phyloP scores from a whole-genome alignment of 768 basidiomycete species.

The Termitomyces titanicus region DNA sequence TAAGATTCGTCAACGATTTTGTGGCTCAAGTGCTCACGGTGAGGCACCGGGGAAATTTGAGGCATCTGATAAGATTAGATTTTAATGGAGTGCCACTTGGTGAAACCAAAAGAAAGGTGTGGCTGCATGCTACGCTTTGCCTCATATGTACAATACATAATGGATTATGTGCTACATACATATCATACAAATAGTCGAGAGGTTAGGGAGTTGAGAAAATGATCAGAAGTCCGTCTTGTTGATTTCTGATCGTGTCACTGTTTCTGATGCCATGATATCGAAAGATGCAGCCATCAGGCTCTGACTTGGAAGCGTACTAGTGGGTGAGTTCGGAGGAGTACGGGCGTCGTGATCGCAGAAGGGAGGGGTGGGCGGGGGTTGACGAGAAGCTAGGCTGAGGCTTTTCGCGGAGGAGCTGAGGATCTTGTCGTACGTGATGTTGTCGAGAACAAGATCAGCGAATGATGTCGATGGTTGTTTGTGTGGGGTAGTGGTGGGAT shows the following conservation, averaged over 20 bases:
- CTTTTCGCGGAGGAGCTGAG: conserved; percentile 18
- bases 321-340: conserved; percentile 19
- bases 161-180: no score
- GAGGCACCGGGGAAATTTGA: no score
- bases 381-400: conserved; percentile 4
- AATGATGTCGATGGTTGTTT: conserved; percentile 11
- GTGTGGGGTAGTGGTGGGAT: neutral
- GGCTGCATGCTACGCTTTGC: no score
- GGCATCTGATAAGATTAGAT: no score
- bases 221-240: conserved; percentile 1
- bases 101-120: no score
- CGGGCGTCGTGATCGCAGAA: conserved; percentile 9
- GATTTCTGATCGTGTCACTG: neutral
- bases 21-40: no score
- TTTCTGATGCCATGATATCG: conserved; percentile 8
- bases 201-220: no score
- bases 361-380: neutral
- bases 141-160: no score
- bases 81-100: no score
- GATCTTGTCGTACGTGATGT: conserved; percentile 21
- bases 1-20: no score
- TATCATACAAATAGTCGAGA: no score
- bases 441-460: conserved; percentile 16
- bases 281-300: conserved; percentile 9
- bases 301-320: neutral